These are phyloP conservation scores for Tricholoma sp. DNA, from an alignment of 768 basidiomycete genomes.

Conservation along the genomic window DNA sequence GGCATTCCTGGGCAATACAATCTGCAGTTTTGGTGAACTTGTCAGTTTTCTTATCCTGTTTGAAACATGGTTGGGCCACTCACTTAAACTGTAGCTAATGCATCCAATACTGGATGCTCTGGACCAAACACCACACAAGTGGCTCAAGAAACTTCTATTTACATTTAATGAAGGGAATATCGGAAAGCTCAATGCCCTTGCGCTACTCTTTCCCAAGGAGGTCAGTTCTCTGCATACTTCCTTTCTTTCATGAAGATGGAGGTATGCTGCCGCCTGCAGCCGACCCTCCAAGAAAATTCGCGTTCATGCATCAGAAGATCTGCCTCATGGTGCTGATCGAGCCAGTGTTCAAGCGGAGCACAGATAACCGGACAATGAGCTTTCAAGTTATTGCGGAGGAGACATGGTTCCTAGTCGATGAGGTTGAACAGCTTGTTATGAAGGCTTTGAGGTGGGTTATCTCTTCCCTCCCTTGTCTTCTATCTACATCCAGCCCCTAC, in stretches of 20 bases:
- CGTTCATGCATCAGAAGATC: conserved; percentile 97
- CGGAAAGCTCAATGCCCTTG: conserved; percentile 90
- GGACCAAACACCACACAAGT: conserved; percentile 76
- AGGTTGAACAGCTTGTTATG: conserved; percentile 98
- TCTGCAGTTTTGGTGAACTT: conserved; percentile 99
- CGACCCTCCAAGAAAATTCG: conserved; percentile 83
- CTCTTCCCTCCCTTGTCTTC: conserved; percentile 6
- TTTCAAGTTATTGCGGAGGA: conserved; percentile 93
- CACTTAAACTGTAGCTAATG: conserved; percentile 59
- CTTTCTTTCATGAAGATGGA: conserved; percentile 13
- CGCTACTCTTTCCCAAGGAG: conserved; percentile 84
- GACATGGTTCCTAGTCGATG: conserved; percentile 80
- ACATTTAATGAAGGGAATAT: conserved; percentile 98
- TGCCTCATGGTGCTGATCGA: conserved; percentile 99
- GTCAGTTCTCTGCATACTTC: conserved; percentile 31
- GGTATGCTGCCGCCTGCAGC: conserved; percentile 39
- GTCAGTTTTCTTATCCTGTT: conserved; percentile 39
- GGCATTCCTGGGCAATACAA: conserved; percentile 88
- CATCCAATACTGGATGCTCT: conserved; percentile 92
- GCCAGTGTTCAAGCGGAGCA: conserved; percentile 83
- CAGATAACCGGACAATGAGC: conserved; percentile 78
- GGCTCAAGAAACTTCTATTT: conserved; percentile 89
- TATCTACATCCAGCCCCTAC: no score
- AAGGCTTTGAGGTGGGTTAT: conserved; percentile 82
- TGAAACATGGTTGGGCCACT: neutral